Percentiles rank a stretch among this genome's conserved stretches.
These are phyloP conservation scores for Aspergillus ellipticus DNA, from an alignment of 495 filamentous ascomycete species.

Conservation along the genomic window DNA sequence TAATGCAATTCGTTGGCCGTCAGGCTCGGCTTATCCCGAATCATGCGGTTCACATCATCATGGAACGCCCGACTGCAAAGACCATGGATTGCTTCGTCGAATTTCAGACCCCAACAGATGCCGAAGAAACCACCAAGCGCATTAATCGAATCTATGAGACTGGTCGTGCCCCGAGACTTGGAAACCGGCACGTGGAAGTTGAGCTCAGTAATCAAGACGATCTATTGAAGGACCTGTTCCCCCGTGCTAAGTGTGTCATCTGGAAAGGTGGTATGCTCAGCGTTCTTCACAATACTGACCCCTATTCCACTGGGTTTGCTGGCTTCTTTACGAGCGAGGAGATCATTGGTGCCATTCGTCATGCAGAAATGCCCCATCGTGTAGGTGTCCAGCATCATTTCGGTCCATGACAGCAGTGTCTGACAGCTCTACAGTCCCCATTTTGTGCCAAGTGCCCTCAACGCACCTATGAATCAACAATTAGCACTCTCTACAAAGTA, in stretches of 20 bases:
- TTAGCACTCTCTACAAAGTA: constrained; percentile 70
- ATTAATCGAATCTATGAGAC: constrained; percentile 41
- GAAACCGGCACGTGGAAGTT: constrained; percentile 61
- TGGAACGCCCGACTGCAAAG: constrained; percentile 75
- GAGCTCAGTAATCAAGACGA: constrained; percentile 55
- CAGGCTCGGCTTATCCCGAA: constrained; percentile 54
- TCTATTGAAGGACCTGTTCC: constrained; percentile 67
- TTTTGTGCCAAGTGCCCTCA: constrained; percentile 64
- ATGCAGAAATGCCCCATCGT: constrained; percentile 62
- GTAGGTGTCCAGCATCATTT: constrained; percentile 42
- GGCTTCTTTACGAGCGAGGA: constrained; percentile 71
- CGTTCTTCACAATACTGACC: constrained; percentile 37
- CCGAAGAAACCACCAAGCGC: constrained; percentile 36
- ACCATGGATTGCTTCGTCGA: constrained; percentile 76
- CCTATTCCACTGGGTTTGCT: constrained; percentile 63
- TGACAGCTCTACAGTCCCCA: constrained; percentile 47
- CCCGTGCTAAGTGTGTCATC: constrained; percentile 56
- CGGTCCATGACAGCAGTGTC: not conserved
- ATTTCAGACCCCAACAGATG: constrained; percentile 53
- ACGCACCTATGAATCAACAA: constrained; percentile 70
- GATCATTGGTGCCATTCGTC: constrained; percentile 60
- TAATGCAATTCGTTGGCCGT: constrained; percentile 68
- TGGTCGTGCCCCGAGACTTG: constrained; percentile 53
- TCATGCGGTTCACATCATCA: constrained; percentile 73
- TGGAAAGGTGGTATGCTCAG: constrained; percentile 54